Evolutionary conservation across 352 stramenopile genomes (phyloP).

Genomic region (Aphanomyces euteiches): DNA sequence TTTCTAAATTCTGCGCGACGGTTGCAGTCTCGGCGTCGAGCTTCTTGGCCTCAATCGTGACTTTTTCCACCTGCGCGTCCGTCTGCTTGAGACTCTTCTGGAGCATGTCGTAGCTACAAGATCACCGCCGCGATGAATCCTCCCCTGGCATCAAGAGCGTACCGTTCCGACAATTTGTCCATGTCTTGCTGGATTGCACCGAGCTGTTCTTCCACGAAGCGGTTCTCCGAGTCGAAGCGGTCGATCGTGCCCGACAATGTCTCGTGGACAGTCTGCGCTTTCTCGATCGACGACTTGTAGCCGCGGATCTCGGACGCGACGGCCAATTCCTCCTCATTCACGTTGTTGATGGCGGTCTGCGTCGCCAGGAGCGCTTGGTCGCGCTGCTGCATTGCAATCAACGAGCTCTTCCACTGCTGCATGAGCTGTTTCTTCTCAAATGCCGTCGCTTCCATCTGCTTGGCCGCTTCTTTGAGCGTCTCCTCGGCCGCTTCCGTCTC

Average conservation of each 20-base stretch:
- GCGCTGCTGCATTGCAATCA: constrained; percentile 86
- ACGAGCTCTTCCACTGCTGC: constrained; percentile 93
- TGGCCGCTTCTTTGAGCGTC: constrained; percentile 81
- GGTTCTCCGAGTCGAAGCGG: constrained; percentile 76
- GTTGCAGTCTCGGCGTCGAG: constrained; percentile 65
- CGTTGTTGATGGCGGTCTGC: constrained; percentile 68
- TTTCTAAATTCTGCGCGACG: constrained; percentile 72
- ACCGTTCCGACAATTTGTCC: constrained; percentile 64
- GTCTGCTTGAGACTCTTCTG: constrained; percentile 85
- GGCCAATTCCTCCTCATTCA: constrained; percentile 77
- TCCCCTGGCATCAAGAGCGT: neutral
- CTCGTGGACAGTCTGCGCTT: constrained; percentile 80
- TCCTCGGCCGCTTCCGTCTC: constrained; percentile 83
- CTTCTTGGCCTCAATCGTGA: constrained; percentile 57
- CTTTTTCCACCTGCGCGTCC: constrained; percentile 70
- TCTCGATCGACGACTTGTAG: constrained; percentile 81
- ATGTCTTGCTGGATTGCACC: constrained; percentile 54
- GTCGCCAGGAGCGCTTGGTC: constrained; percentile 92
- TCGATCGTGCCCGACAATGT: constrained; percentile 78
- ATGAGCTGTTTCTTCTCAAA: constrained; percentile 95
- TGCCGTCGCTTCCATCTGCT: constrained; percentile 89
- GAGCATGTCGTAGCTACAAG: constrained; percentile 66
- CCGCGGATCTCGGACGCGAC: constrained; percentile 84
- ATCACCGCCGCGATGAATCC: neutral
- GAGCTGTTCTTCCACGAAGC: constrained; percentile 71